Evolutionary conservation across 2,329 filamentous ascomycete genomes (phyloP), one percentile per base, ranked within the genome.

Genomic region (Talaromyces amestolkiae): DNA sequence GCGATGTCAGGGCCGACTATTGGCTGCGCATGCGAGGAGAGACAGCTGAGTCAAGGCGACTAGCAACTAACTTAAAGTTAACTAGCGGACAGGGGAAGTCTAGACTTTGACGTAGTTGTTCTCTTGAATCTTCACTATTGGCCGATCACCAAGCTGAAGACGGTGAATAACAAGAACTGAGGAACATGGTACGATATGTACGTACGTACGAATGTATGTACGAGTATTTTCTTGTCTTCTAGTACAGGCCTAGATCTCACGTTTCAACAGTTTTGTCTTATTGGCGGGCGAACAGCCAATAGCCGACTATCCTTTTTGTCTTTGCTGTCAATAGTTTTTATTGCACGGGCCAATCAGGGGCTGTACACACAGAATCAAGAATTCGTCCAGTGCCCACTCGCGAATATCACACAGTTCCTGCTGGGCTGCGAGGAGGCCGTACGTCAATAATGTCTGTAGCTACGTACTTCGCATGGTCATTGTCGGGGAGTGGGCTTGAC

Each of bases 1-100:
- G 43, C 19, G 45, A 49, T 8, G 45, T 49, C 27, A 53, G 49
- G 49, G 2, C 27, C 15, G 27, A 56, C 11, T 56, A 54, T 54
- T 54, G 51, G 53, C 53, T 19, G 53, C 24, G 53, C 22, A 56
- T 56, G 53, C 33, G 53, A 56, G 53, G 53, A 56, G 51, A n/a
- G 31, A 19, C 51, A 33, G 51, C 4, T 19, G 51, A 35, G 47
- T 31, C 47, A 31, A n/a, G 24, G 22, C 24, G 22, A 27, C 47
- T 17, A 31, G 7, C 10, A 51, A n/a, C 13, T 31, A 22, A 22
- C 13, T 31, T 31, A 31, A 31, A 31, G 47, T 10, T 24, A n/a
- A 11, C 47, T 51, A 51, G 47, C 17, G 22, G 49, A 33, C 27
- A 33, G 27, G 49, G 49, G 49, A n/a, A 33, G 49, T 53, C 49